Evolutionary conservation across 73 alveolate genomes (phyloP), one percentile per base, ranked within the genome.

Genomic region (Paraurostyla sp.): DNA sequence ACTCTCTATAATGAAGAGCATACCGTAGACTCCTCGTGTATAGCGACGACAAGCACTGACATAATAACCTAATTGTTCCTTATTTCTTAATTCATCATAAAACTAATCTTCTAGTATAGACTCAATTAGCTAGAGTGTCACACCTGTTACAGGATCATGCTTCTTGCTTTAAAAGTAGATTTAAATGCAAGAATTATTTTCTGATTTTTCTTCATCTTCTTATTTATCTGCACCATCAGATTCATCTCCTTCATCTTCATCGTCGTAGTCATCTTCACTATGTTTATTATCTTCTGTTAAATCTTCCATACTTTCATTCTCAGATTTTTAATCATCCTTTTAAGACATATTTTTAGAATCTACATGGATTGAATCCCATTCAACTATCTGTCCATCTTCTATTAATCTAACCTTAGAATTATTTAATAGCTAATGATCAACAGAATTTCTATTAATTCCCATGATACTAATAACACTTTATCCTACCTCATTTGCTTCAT

Each of bases 31-130:
- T 7, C 88, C 88, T 51, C 88, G 48, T 6, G 88, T 51, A 13
- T 76, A 42, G 48, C 76, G 48, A 4, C 76, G n/a, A 16, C 78
- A n/a, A 1, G 29, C 42, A 32, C 50, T 6, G 20, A 51, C 78
- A 41, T 76, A 76, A 41, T 76, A 76, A 9, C 88, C 88, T 2
- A 51, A 16, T 22, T 51, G 43, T 41, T 76, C 75, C 46, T 76
- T 76, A 76, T 46, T 76, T 7, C 88, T 15, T 46, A 76, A 35
- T 57, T 76, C 69, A 41, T 76, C 88, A 76, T 49, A 76, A 43
- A 76, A 49, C 36, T 38, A 30, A 25, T 76, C 88, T 48, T 76
- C 88, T 57, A 76, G 29, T 0, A 76, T 76, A 25, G 75, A 46
- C 33, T 76, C 73, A 51, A 76, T 52, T 43, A 76, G 3, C 50